Percentiles rank a stretch among this genome's conserved stretches.
Evolutionary conservation across 1,284 basidiomycete species (phyloP).

Genomic region (Xerocomus nothofagi): DNA sequence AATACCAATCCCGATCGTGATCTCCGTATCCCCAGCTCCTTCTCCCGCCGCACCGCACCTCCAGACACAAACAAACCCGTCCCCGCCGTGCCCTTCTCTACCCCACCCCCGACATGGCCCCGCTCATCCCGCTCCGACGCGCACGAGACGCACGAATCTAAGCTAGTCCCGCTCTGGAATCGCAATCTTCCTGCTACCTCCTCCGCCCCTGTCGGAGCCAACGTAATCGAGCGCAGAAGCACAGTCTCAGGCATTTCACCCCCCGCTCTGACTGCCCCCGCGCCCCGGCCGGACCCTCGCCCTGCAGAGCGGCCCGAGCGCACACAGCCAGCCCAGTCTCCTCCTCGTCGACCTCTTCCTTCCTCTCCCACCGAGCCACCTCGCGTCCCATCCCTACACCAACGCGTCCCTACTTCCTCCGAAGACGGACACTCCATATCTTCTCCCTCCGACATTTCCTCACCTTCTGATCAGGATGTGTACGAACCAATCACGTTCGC

Average conservation of each 20-base stretch:
- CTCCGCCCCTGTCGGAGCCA: conserved; percentile 5
- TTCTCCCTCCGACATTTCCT: conserved; percentile 17
- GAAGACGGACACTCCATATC: conserved; percentile 20
- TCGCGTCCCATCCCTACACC: conserved; percentile 11
- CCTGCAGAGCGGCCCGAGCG: conserved; percentile 20
- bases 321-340: conserved; percentile 11
- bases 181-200: conserved; percentile 10
- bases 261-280: background rate
- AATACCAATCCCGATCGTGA: conserved; percentile 19
- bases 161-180: conserved; percentile 19
- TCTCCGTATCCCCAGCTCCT: conserved; percentile 27
- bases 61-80: conserved; percentile 3
- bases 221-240: conserved; percentile 27
- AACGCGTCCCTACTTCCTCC: conserved; percentile 10
- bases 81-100: conserved; percentile 2
- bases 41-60: conserved; percentile 24
- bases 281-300: background rate
- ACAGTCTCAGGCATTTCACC: conserved; percentile 29
- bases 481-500: conserved; percentile 34
- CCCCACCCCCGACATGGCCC: conserved; percentile 15
- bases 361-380: conserved; percentile 23
- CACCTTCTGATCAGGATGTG: conserved; percentile 6
- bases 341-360: conserved; percentile 32
- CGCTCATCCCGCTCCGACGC: conserved; percentile 7
- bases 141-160: conserved; percentile 8